Base-by-base conservation (phyloP, 306 rosid species). In the Rosa lucieae region DNA sequence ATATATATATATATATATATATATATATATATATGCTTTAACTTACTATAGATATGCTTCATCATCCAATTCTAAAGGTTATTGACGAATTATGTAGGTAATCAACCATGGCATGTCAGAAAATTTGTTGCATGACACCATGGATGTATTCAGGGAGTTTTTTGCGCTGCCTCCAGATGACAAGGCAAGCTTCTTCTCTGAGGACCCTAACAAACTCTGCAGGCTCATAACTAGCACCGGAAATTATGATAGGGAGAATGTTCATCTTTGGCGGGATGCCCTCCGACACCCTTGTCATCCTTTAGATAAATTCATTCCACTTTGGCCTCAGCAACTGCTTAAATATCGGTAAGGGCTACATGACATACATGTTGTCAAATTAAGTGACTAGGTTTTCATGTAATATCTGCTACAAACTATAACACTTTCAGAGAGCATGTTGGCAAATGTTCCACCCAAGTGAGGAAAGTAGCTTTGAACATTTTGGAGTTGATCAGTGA, bases 181-280 rank as follows among this genome's bases (percentile, higher is more conserved):
- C 72, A 81, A 44, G 20, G 55, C 43, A 53, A 75, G 43, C 29
- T 9, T 75, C 29, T 69, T 46, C 74, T 75, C 71, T 44, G 84
- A 81, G 42, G 79, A 81, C 53, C 84, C 80, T 52, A 69, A 68
- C 55, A 56, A 58, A 75, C 48, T 44, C 26, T 69, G 84, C 32
- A 75, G 77, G 23, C 66, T 67, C 23, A 53, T 68, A 42, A 48
- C 77, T 18, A 75, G 76, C 80, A 75, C 21, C 56, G 11, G 77
- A 81, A 47, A 49, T 29, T 70, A 67, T 17, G 62, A 63, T 3
- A 15, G 81, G 47, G 69, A 63, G 37, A 56, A 62, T 47, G 5
- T 68, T 42, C 84, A 81, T 61, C 44, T 15, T 70, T 81, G 77
- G 84, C 73, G 77, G 5, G 81, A 76, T 39, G 39, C 39, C 44